phyloP scores from a whole-genome alignment of 2,329 filamentous ascomycete genomes.

The Fusarium falciforme region DNA sequence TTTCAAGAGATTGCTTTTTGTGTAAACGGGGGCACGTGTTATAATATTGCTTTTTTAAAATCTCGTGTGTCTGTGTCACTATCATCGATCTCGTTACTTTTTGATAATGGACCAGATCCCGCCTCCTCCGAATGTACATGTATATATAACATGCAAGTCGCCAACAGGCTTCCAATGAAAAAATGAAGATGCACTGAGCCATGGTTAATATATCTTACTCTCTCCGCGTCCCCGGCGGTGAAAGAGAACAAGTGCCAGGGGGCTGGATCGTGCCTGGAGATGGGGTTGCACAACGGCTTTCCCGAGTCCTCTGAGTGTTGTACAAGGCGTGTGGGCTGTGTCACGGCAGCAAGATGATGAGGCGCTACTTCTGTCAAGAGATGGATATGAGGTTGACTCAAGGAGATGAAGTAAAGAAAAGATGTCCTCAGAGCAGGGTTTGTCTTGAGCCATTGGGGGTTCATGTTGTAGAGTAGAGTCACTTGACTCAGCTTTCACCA shows the following conservation, averaged over 20 bases:
- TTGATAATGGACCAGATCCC: too few species aligned
- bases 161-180: conserved; percentile 19
- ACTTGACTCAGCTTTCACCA: neutral
- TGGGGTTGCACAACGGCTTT: conserved; percentile 19
- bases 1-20: neutral
- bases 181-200: neutral
- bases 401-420: neutral
- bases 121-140: conserved; percentile 4
- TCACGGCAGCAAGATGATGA: conserved; percentile 24
- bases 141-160: conserved; percentile 21
- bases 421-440: neutral
- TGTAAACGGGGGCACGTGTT: neutral
- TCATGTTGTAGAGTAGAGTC: neutral
- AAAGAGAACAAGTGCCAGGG: neutral
- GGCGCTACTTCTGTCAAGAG: conserved; percentile 25
- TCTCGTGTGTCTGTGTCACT: neutral
- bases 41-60: neutral
- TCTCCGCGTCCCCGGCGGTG: conserved; percentile 22
- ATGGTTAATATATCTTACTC: neutral
- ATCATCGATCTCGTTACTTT: neutral
- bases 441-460: neutral
- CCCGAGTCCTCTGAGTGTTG: conserved; percentile 16
- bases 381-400: conserved; percentile 3
- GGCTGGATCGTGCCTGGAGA: neutral
- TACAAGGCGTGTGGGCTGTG: conserved; percentile 25